These are phyloP conservation scores for Alloteropsis semialata DNA, from an alignment of 176 grass and related monocot genomes.

Conservation along the genomic window DNA sequence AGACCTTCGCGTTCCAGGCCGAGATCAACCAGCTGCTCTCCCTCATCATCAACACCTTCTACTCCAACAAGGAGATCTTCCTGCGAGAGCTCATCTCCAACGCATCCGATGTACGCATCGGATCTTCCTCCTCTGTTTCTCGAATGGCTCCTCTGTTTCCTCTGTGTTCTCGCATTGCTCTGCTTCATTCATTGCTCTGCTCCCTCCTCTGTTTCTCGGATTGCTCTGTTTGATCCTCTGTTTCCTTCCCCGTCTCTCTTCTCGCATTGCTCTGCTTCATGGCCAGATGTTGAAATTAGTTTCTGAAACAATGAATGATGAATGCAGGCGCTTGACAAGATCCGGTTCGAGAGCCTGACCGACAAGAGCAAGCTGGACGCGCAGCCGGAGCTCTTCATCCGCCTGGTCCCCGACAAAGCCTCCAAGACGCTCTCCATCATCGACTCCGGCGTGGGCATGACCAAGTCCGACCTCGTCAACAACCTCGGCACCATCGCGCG, in stretches of 20 bases:
- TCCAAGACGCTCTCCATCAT: constrained; percentile 59
- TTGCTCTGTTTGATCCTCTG: too few species aligned
- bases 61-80: constrained; percentile 82
- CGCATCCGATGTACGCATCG: constrained; percentile 18
- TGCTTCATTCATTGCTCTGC: not conserved
- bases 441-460: constrained; percentile 67
- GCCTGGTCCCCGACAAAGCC: constrained; percentile 42
- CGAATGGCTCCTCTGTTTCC: fast-evolving
- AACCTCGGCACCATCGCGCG: constrained; percentile 67
- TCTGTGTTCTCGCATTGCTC: not conserved
- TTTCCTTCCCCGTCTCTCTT: fast-evolving
- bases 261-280: not conserved
- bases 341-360: constrained; percentile 55
- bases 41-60: constrained; percentile 69
- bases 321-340: constrained; percentile 50
- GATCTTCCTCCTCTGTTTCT: too few species aligned
- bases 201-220: not conserved
- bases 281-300: too few species aligned
- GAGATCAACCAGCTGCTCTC: constrained; percentile 69
- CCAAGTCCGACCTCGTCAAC: constrained; percentile 59
- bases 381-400: constrained; percentile 59
- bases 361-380: constrained; percentile 68
- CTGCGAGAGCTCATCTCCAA: constrained; percentile 66
- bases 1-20: constrained; percentile 66
- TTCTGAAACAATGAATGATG: not conserved